A percentile compares a stretch with the other conserved stretches of the same genome.
These are phyloP conservation scores for Neopestalotiopsis sp. DNA, from an alignment of 2,329 filamentous ascomycete species.

Conservation along the genomic window DNA sequence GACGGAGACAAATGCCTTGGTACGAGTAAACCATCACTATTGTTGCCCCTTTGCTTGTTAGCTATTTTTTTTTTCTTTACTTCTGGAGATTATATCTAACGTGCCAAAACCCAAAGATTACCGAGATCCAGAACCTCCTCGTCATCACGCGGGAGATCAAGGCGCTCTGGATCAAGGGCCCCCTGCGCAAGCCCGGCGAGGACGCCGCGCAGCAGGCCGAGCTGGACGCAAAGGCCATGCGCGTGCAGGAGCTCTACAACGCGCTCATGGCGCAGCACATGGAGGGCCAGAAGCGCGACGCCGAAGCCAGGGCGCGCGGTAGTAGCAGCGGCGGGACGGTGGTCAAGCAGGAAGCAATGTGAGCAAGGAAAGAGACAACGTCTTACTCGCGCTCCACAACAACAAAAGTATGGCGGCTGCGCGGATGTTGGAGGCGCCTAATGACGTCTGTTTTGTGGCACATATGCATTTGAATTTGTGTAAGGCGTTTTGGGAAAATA, in stretches of 20 bases:
- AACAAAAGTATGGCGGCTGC: no score
- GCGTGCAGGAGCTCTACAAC: slow-evolving; percentile 41
- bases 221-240: slow-evolving; percentile 37
- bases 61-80: no score
- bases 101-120: slow-evolving; percentile 35
- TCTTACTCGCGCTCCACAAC: background rate
- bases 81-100: no score
- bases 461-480: background rate
- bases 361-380: background rate
- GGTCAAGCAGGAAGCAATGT: background rate
- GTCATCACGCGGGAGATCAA: slow-evolving; percentile 54
- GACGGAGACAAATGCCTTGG: slow-evolving; percentile 42
- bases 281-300: background rate
- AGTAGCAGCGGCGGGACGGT: no score
- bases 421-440: background rate
- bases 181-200: slow-evolving; percentile 49
- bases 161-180: slow-evolving; percentile 55
- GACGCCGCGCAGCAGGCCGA: slow-evolving; percentile 35
- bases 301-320: background rate
- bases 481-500: background rate
- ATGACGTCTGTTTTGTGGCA: background rate
- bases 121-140: slow-evolving; percentile 50
- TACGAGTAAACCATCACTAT: slow-evolving; percentile 27
- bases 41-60: background rate
- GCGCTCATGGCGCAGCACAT: slow-evolving; percentile 32